Evolutionary conservation across 2,329 filamentous ascomycete species (phyloP), one percentile per base, ranked within the genome.

Genomic region (Diaporthe velutina): DNA sequence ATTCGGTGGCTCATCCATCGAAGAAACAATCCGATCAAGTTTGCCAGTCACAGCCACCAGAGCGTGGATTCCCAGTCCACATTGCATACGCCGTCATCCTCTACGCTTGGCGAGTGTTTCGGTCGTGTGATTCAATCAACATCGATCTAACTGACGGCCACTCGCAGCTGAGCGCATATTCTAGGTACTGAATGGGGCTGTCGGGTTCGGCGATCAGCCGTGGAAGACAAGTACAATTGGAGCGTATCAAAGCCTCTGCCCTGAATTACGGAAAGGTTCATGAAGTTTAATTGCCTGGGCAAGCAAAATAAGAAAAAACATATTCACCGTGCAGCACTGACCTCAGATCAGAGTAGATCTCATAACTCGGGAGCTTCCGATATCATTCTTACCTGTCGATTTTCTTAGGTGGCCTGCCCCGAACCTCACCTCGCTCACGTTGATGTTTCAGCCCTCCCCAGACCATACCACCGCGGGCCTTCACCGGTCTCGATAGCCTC

Each of bases 401-500:
- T 54, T 64, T 42, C 17, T 61, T 22, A 33, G 61, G 50, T 54
- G 48, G 48, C 30, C 42, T 33, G 22, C 40, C 64, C 55, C 28
- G 28, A 25, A 40, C 45, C 48, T 68, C 33, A 30, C 48, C 33
- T 50, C 45, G 25, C 28, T 75, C 58, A 40, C 64, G 71, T 68
- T 61, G 67, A 48, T 50, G 68, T 74, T 74, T 55, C 67, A 38
- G 38, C 57, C 54, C 61, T 72, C 55, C 42, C 60, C 52, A 55
- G 68, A 50, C 30, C 52, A 13, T 61, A 35, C 67, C 38, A 48
- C 70, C 72, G 68, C 28, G 52, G 52, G 57, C 50, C 73, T 45
- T 76, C 61, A 76, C 72, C 74, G 74, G 74, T 74, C 55, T 76
- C 54, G 54, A 76, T 64, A 72, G 60, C 61, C 61, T 76, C 73